Percentiles rank a stretch among this genome's conserved stretches.
These are phyloP conservation scores for Didymella segeticola DNA, from an alignment of 2,329 filamentous ascomycete species.

Conservation along the genomic window DNA sequence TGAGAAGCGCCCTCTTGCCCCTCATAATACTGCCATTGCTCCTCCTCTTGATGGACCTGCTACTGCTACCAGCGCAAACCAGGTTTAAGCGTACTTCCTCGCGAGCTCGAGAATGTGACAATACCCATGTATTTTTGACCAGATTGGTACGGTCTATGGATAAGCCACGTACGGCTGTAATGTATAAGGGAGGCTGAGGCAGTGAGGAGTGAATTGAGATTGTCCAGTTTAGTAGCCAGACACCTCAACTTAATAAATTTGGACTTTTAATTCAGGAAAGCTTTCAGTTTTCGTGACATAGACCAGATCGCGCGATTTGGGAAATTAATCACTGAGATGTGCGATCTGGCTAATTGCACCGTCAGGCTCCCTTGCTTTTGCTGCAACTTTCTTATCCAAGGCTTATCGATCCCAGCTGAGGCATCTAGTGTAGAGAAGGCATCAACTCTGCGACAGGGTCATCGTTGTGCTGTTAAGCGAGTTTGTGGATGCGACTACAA, in stretches of 20 bases:
- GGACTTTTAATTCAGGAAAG: no score
- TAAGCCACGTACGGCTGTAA: neutral
- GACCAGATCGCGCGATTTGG: no score
- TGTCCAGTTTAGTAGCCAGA: no score
- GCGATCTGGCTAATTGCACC: no score
- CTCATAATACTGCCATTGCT: neutral
- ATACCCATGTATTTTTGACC: neutral
- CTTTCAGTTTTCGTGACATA: no score
- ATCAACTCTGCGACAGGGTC: constrained; percentile 17
- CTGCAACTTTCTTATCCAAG: neutral
- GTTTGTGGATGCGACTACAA: constrained; percentile 10
- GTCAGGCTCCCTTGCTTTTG: no score
- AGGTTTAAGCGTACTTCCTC: constrained; percentile 8
- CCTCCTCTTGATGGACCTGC: constrained; percentile 6
- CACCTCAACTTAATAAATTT: no score
- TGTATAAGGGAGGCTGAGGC: neutral
- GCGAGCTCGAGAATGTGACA: neutral
- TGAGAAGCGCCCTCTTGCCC: neutral
- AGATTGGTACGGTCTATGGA: neutral
- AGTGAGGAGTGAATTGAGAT: no score
- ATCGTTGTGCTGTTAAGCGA: constrained; percentile 16
- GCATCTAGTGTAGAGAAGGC: constrained; percentile 25
- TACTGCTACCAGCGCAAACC: neutral
- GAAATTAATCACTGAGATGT: no score
- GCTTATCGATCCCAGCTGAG: constrained; percentile 19